A percentile compares a stretch with the other conserved stretches of the same genome.
These are phyloP conservation scores for Globisporangium sylvaticum DNA, from an alignment of 352 stramenopile species.

Conservation along the genomic window DNA sequence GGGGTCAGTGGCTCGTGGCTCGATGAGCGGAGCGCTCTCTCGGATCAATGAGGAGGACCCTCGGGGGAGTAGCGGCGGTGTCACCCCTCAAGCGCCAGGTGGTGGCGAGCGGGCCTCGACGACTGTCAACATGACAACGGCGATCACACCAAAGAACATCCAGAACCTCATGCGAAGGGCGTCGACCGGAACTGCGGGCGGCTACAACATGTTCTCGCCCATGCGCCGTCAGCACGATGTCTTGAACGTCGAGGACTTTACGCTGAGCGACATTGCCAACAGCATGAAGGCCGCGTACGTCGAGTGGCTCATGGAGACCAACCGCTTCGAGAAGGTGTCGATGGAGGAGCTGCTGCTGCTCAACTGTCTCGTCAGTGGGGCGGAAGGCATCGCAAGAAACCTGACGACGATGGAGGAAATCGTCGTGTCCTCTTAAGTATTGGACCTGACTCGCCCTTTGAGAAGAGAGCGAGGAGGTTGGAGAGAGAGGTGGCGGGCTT, in stretches of 20 bases:
- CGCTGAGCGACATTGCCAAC: slow-evolving; percentile 56
- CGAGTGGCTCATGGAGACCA: slow-evolving; percentile 74
- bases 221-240: slow-evolving; percentile 80
- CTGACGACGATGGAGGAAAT: slow-evolving; percentile 76
- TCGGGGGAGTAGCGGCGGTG: slow-evolving; percentile 5
- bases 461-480: background rate
- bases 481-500: background rate
- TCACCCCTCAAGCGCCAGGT: slow-evolving; percentile 19
- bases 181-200: slow-evolving; percentile 21
- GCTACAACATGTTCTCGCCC: slow-evolving; percentile 32
- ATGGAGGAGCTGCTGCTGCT: slow-evolving; percentile 82
- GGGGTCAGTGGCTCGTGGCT: slow-evolving; percentile 10
- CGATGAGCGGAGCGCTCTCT: slow-evolving; percentile 20
- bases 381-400: slow-evolving; percentile 70
- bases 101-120: background rate
- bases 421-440: slow-evolving; percentile 50
- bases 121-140: slow-evolving; percentile 1
- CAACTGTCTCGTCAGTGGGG: slow-evolving; percentile 79
- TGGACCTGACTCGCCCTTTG: background rate
- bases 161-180: slow-evolving; percentile 19
- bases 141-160: slow-evolving; percentile 29
- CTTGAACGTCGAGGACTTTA: slow-evolving; percentile 79
- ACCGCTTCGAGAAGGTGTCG: slow-evolving; percentile 67
- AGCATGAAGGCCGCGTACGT: slow-evolving; percentile 76
- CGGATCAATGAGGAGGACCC: slow-evolving; percentile 40